These are phyloP conservation scores for Paecilomyces dactylethromorphus DNA, from an alignment of 2,329 filamentous ascomycete species.

Conservation along the genomic window DNA sequence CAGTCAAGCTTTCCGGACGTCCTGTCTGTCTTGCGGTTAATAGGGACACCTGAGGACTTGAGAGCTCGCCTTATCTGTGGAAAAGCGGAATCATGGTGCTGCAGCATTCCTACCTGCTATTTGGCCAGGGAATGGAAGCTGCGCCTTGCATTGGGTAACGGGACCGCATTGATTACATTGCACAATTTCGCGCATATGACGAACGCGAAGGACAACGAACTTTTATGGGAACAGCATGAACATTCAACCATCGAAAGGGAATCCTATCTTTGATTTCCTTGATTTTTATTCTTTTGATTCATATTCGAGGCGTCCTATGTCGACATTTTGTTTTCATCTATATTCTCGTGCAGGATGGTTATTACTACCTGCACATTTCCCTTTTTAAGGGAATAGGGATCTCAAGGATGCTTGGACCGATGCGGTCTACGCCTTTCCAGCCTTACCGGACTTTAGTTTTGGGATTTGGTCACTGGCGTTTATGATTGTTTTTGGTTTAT, in stretches of 20 bases:
- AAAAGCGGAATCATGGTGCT: not conserved
- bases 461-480: not conserved
- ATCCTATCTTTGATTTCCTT: not conserved
- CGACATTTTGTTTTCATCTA: not conserved
- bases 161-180: not conserved
- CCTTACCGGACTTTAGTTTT: not conserved
- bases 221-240: slow-evolving; percentile 6
- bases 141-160: slow-evolving; percentile 1
- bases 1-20: not conserved
- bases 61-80: not conserved
- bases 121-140: not conserved
- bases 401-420: not conserved
- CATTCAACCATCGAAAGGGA: not conserved
- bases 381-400: not conserved
- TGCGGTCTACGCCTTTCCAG: not conserved
- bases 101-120: not conserved
- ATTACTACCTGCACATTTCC: not conserved
- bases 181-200: not conserved
- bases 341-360: not conserved
- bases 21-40: not conserved
- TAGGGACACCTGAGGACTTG: not conserved
- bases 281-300: not conserved
- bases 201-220: not conserved
- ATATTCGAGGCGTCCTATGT: not conserved
- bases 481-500: not conserved